These are phyloP conservation scores for Hanseniaspora sp. DNA, from an alignment of 1,139 yeast genomes.

Conservation along the genomic window DNA sequence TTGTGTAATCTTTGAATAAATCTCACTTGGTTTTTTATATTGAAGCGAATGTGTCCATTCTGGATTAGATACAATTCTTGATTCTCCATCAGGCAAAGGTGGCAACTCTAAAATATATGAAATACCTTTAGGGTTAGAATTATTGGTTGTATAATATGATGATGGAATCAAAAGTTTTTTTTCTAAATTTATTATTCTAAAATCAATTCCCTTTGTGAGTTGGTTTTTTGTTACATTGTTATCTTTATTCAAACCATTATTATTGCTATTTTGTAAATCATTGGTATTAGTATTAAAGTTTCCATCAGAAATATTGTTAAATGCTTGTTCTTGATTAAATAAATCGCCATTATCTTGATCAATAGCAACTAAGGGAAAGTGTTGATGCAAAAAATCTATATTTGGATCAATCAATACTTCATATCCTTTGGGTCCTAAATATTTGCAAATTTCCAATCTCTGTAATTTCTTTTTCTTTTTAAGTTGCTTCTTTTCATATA, in stretches of 20 bases:
- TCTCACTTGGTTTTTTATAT: slow-evolving; percentile 64
- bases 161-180: slow-evolving; percentile 1
- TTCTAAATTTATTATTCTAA: slow-evolving; percentile 1
- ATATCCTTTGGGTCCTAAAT: slow-evolving; percentile 12
- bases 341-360: slow-evolving; percentile 2
- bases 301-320: background rate
- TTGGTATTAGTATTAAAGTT: background rate
- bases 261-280: background rate
- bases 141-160: background rate
- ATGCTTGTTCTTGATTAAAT: background rate
- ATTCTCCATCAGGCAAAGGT: background rate
- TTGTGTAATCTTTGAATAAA: slow-evolving; percentile 57
- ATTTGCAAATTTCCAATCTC: slow-evolving; percentile 14
- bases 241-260: background rate
- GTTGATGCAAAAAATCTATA: slow-evolving; percentile 17
- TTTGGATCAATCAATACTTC: slow-evolving; percentile 11
- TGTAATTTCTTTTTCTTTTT: slow-evolving; percentile 7
- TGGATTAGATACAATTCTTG: slow-evolving; percentile 18
- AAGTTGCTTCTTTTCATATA: slow-evolving; percentile 1
- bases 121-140: background rate
- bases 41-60: slow-evolving; percentile 31
- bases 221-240: background rate
- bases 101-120: slow-evolving; percentile 6
- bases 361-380: slow-evolving; percentile 16
- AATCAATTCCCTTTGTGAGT: background rate